phyloP scores from a whole-genome alignment of 176 grass and related monocot genomes.

The Hordeum vulgare region DNA sequence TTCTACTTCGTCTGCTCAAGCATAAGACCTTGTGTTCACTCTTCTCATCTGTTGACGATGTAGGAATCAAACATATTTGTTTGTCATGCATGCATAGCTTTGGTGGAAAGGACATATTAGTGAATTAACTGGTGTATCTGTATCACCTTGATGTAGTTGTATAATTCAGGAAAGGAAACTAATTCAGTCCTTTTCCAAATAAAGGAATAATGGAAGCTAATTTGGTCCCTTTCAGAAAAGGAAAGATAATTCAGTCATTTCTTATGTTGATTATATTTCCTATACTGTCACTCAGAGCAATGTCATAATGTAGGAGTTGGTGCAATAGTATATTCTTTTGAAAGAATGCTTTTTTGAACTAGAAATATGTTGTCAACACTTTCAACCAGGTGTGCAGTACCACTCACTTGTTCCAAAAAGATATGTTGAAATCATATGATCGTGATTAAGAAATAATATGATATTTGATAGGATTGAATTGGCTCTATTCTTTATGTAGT shows the following conservation, averaged over 20 bases:
- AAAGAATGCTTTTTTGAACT: not conserved
- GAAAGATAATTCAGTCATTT: no score
- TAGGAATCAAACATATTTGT: no score
- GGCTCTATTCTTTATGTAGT: not conserved
- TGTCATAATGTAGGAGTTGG: not conserved
- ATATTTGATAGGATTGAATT: not conserved
- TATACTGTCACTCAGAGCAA: not conserved
- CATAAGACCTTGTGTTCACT: slow-evolving; percentile 28
- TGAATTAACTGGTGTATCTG: no score
- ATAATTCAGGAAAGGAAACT: no score
- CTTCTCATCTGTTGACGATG: not conserved
- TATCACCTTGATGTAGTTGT: no score
- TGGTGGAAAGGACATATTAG: no score
- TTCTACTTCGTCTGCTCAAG: slow-evolving; percentile 66
- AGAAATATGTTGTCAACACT: not conserved
- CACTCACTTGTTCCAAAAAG: not conserved
- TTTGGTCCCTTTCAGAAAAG: no score
- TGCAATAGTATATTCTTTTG: not conserved
- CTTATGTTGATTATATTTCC: no score
- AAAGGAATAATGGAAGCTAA: no score
- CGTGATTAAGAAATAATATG: not conserved
- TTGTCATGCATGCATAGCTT: no score
- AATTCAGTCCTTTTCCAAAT: no score
- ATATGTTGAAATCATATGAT: not conserved
- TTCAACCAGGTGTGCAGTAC: not conserved